phyloP scores from a whole-genome alignment of 129 eudicot genomes.

The Flaveria robusta region DNA sequence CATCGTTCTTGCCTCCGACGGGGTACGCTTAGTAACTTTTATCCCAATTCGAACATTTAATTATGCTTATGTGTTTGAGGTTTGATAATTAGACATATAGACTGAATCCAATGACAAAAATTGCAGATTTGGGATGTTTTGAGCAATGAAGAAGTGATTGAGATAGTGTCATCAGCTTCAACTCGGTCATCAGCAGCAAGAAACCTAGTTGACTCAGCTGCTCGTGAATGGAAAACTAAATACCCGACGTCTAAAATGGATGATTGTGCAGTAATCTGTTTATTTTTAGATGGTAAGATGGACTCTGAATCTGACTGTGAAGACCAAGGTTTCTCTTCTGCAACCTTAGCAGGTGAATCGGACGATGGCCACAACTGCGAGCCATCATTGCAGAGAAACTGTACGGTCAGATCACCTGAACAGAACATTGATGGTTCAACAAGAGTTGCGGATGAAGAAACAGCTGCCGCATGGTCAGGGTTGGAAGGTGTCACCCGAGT shows the following conservation, averaged over 20 bases:
- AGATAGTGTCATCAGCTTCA: slow-evolving; percentile 71
- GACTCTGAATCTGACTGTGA: slow-evolving; percentile 84
- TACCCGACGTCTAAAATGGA: slow-evolving; percentile 97
- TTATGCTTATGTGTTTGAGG: slow-evolving; percentile 7
- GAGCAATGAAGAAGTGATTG: slow-evolving; percentile 91
- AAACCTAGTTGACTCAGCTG: slow-evolving; percentile 76
- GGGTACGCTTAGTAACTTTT: slow-evolving; percentile 51
- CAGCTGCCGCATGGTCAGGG: slow-evolving; percentile 70
- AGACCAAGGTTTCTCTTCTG: slow-evolving; percentile 75
- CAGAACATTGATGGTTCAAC: slow-evolving; percentile 41
- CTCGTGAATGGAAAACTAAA: slow-evolving; percentile 87
- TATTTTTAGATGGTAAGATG: slow-evolving; percentile 81
- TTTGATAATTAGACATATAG: not conserved
- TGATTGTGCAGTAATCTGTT: slow-evolving; percentile 92
- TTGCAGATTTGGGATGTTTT: slow-evolving; percentile 92
- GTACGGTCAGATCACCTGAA: slow-evolving; percentile 72
- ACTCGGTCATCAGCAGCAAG: slow-evolving; percentile 87
- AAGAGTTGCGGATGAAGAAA: slow-evolving; percentile 40
- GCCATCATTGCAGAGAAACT: slow-evolving; percentile 71
- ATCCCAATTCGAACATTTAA: not conserved
- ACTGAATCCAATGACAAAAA: not conserved
- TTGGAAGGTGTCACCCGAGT: slow-evolving; percentile 96
- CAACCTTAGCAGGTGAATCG: slow-evolving; percentile 70
- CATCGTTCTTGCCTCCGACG: slow-evolving; percentile 92
- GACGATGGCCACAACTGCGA: slow-evolving; percentile 81